phyloP scores from a whole-genome alignment of 2,329 filamentous ascomycete species.

The Rhytidhysteron rufulum region DNA sequence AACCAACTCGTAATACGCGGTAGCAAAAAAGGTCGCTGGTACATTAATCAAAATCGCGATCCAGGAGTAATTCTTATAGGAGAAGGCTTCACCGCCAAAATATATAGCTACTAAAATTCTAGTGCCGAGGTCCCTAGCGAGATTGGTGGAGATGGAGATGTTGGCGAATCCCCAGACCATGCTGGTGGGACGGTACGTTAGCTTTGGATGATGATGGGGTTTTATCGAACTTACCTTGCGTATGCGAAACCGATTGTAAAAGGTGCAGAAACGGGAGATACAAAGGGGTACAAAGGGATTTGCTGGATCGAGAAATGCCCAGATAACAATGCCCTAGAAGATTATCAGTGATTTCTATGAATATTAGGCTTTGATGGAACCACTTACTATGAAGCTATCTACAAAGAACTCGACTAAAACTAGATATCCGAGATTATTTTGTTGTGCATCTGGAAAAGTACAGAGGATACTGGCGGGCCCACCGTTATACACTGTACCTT shows the following conservation, averaged over 20 bases:
- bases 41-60: constrained; percentile 56
- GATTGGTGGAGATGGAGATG: constrained; percentile 54
- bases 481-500: constrained; percentile 42
- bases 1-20: constrained; percentile 52
- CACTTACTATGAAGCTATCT: constrained; percentile 49
- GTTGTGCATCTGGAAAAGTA: constrained; percentile 48
- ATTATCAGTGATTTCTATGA: no score
- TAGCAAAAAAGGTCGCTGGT: constrained; percentile 55
- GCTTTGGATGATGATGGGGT: background rate
- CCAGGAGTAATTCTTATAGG: constrained; percentile 46
- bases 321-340: constrained; percentile 50
- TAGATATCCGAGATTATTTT: constrained; percentile 54
- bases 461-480: constrained; percentile 55
- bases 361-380: no score
- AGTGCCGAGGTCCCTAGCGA: constrained; percentile 57
- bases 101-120: constrained; percentile 58
- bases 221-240: constrained; percentile 29
- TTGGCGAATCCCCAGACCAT: constrained; percentile 57
- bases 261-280: constrained; percentile 45
- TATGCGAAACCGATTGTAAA: constrained; percentile 57
- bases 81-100: constrained; percentile 50
- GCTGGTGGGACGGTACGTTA: constrained; percentile 4
- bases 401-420: constrained; percentile 60
- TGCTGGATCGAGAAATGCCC: constrained; percentile 55
- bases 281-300: constrained; percentile 54